A percentile compares a stretch with the other conserved stretches of the same genome.
Evolutionary conservation across 2,329 filamentous ascomycete genomes (phyloP).

Genomic region (Diaporthe ilicicola): DNA sequence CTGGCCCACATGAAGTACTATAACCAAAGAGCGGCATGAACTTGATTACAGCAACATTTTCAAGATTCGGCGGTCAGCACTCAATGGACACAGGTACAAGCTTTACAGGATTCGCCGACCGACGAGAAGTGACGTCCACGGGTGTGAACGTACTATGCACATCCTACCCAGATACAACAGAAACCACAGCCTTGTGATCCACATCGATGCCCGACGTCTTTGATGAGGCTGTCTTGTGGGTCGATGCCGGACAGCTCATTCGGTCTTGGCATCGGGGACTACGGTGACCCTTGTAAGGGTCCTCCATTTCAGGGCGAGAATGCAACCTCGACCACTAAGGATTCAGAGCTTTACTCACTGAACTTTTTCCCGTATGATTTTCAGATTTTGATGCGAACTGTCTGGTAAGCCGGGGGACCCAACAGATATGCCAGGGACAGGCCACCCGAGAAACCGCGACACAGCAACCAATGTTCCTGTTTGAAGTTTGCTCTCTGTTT

Average conservation of each 20-base stretch:
- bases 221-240: constrained; percentile 27
- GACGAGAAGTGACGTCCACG: neutral
- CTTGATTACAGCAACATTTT: neutral
- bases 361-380: constrained; percentile 1
- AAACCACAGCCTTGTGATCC: neutral
- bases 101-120: neutral
- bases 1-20: neutral
- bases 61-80: constrained; percentile 3
- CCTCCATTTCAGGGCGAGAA: neutral
- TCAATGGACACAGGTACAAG: neutral
- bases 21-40: constrained; percentile 11
- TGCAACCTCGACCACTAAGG: neutral
- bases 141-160: neutral
- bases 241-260: neutral
- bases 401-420: neutral
- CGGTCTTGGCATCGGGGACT: constrained; percentile 3
- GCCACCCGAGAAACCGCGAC: neutral
- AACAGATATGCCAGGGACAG: neutral
- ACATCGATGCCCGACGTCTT: constrained; percentile 19
- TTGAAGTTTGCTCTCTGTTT: neutral
- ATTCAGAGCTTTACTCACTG: neutral
- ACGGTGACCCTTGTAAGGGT: constrained; percentile 17
- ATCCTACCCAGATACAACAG: neutral
- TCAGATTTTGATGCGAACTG: neutral
- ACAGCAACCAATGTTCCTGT: neutral